These are phyloP conservation scores for Periglandula ipomoeae DNA, from an alignment of 2,329 filamentous ascomycete species.

Conservation along the genomic window DNA sequence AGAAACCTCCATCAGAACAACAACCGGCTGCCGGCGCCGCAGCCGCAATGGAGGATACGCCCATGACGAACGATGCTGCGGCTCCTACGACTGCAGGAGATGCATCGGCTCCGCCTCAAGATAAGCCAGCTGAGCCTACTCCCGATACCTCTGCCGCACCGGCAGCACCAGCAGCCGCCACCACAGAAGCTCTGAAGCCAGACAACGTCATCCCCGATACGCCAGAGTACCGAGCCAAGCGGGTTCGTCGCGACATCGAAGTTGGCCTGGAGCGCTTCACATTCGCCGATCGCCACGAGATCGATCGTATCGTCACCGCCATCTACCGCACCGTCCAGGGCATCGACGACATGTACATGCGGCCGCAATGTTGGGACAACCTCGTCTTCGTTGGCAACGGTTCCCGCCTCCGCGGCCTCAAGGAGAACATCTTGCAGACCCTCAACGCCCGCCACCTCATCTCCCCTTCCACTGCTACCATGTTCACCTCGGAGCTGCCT, in stretches of 20 bases:
- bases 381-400: slow-evolving; percentile 90
- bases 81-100: neutral
- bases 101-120: slow-evolving; percentile 1
- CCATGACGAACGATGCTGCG: neutral
- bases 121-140: slow-evolving; percentile 6
- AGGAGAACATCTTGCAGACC: slow-evolving; percentile 75
- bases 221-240: slow-evolving; percentile 42
- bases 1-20: slow-evolving; percentile 2
- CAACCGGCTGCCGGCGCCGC: slow-evolving; percentile 1
- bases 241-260: slow-evolving; percentile 59
- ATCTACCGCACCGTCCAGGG: slow-evolving; percentile 77
- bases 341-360: slow-evolving; percentile 76
- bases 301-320: slow-evolving; percentile 75
- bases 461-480: slow-evolving; percentile 85
- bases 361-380: slow-evolving; percentile 83
- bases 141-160: slow-evolving; percentile 5
- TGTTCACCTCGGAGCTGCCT: slow-evolving; percentile 93
- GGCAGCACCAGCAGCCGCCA: slow-evolving; percentile 7
- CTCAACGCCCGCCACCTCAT: slow-evolving; percentile 78
- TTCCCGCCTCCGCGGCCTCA: slow-evolving; percentile 64
- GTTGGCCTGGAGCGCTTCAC: slow-evolving; percentile 68
- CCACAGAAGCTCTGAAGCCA: neutral
- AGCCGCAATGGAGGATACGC: neutral
- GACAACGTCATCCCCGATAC: slow-evolving; percentile 15
- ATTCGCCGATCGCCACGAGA: slow-evolving; percentile 58